Evolutionary conservation across 2,329 filamentous ascomycete species (phyloP), one percentile per base, ranked within the genome.

Genomic region (Mariannaea elegans): DNA sequence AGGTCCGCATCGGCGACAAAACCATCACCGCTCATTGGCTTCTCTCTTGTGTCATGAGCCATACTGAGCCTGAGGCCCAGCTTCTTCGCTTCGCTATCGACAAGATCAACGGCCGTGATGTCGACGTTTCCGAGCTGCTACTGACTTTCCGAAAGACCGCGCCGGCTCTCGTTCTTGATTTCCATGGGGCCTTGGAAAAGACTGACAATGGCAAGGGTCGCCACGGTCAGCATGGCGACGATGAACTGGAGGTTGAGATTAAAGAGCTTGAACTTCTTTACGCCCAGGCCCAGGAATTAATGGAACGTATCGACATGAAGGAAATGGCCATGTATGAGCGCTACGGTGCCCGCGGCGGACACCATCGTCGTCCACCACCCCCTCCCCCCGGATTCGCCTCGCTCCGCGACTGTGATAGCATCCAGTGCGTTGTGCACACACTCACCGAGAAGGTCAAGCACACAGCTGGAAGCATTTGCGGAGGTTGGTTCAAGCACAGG

Each of bases 131-230:
- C 34, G 73, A 72, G 7, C 80, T 84, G 56, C 75, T 74, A 18
- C 68, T 80, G 55, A 74, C 77, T 14, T 84, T 85, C 69, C 78
- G 76, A 64, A 82, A 85, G 66, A 77, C 75, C 6, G 65, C 70
- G 2, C 79, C 81, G 1, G 73, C 77, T 18, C 72, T 76, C 44
- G 76, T 85, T 27, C 70, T 78, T 31, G 74, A 78, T 8, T 72
- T 84, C 53, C 76, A 80, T 44, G 78, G 77, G 4, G 75, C 77
- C 18, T 32, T 45, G 13, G 58, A 66, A n/a, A n/a, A 57, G 34
- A 12, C 21, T 24, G 32, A 56, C n/a, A 29, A 51, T n/a, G 13
- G 36, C 16, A 51, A 52, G 18, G 49, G 23, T 24, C 12, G 38
- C 36, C 56, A 7, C 54, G 53, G 5, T 39, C 46, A 8, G 12